A percentile compares a stretch with the other conserved stretches of the same genome.
Conservation (phyloP, 2,329 filamentous ascomycete genomes). For the Akanthomyces muscarius region DNA sequence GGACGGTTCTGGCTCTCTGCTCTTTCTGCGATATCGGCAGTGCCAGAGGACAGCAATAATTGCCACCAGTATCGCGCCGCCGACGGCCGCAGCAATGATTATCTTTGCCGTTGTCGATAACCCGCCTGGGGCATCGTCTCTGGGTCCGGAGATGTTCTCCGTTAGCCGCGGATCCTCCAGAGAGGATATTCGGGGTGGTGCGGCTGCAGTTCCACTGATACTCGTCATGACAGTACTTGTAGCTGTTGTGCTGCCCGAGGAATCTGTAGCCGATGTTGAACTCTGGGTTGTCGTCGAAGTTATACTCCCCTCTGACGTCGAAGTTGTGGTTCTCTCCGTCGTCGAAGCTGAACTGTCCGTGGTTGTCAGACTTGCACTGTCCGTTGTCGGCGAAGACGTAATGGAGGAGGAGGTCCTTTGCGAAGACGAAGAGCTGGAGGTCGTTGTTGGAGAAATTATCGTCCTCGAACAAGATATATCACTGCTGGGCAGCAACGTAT, state of each 20-base stretch:
- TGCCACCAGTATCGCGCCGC: slow-evolving; percentile 7
- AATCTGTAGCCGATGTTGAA: neutral
- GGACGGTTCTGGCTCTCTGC: neutral
- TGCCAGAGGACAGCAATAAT: slow-evolving; percentile 16
- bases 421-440: neutral
- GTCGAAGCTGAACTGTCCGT: neutral
- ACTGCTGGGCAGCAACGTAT: slow-evolving; percentile 10
- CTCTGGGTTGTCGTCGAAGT: neutral
- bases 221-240: neutral
- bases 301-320: neutral
- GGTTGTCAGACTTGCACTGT: neutral
- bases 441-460: neutral
- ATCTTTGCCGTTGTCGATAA: slow-evolving; percentile 9
- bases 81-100: slow-evolving; percentile 4
- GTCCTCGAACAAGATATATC: slow-evolving; percentile 12
- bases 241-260: neutral
- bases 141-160: neutral
- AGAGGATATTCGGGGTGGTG: slow-evolving; percentile 7
- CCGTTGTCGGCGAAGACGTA: neutral
- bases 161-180: slow-evolving; percentile 11
- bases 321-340: neutral
- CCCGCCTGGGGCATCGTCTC: neutral
- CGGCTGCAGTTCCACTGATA: neutral
- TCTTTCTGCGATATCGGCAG: slow-evolving; percentile 11
- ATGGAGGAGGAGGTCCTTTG: neutral